Conservation (phyloP, 2,329 filamentous ascomycete genomes). For the Ophioceras dolichostomum region DNA sequence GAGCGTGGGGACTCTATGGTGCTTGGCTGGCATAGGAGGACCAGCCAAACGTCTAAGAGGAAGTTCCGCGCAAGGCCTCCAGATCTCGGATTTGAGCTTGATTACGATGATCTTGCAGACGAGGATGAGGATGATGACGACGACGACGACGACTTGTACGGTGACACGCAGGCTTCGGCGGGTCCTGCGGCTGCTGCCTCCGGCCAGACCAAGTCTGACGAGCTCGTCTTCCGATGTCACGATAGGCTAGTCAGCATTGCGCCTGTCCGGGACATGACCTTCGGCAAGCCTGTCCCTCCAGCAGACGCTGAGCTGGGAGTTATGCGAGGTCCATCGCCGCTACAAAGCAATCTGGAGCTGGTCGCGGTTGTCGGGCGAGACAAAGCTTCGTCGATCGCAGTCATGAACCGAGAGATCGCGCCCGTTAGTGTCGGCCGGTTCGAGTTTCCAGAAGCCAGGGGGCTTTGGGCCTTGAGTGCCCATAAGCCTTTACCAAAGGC, state of each 20-base stretch:
- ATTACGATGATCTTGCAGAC: constrained; percentile 24
- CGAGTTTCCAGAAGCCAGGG: constrained; percentile 59
- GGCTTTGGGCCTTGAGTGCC: constrained; percentile 70
- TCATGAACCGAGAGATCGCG: constrained; percentile 67
- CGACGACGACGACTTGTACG: constrained; percentile 53
- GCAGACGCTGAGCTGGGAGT: constrained; percentile 31
- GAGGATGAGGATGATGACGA: constrained; percentile 43
- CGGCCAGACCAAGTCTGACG: constrained; percentile 38
- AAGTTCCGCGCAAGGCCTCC: constrained; percentile 48
- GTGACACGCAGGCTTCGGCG: constrained; percentile 34
- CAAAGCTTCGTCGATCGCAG: constrained; percentile 56
- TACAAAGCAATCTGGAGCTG: constrained; percentile 44
- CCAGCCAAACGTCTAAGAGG: constrained; percentile 51
- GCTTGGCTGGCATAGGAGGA: constrained; percentile 64
- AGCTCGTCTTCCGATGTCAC: constrained; percentile 63
- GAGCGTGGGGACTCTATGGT: constrained; percentile 73
- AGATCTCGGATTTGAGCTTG: constrained; percentile 39
- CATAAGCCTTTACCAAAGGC: constrained; percentile 54
- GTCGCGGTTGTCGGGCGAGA: constrained; percentile 51
- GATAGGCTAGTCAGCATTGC: constrained; percentile 69
- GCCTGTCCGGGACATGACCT: constrained; percentile 62
- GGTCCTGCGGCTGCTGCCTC: constrained; percentile 21
- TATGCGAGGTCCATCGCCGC: constrained; percentile 23
- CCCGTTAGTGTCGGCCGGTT: constrained; percentile 59
- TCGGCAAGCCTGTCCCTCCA: constrained; percentile 43